Evolutionary conservation across 805 yeast species (phyloP).

Genomic region (Scheffersomyces stipitis): DNA sequence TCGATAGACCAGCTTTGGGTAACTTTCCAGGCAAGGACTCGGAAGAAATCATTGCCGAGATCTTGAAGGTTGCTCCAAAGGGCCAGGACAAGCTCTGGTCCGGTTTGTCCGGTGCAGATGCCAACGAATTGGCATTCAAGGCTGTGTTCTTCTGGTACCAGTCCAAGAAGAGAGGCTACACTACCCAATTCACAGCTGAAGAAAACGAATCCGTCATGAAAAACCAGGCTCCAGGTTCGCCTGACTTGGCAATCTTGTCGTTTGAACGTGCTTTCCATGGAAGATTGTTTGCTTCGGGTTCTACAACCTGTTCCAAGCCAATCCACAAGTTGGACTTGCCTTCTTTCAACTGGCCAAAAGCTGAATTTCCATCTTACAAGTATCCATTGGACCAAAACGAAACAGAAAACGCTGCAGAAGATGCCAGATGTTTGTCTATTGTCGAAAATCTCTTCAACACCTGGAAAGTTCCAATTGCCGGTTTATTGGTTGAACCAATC

Average conservation of each 20-base stretch:
- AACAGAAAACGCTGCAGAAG: slow-evolving; percentile 71
- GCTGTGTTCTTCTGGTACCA: slow-evolving; percentile 85
- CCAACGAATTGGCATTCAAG: slow-evolving; percentile 85
- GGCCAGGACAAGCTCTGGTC: slow-evolving; percentile 77
- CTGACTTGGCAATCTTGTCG: slow-evolving; percentile 80
- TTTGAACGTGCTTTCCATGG: slow-evolving; percentile 94
- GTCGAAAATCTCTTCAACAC: slow-evolving; percentile 69
- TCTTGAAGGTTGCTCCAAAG: slow-evolving; percentile 71
- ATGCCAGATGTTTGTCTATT: slow-evolving; percentile 71
- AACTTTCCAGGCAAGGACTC: slow-evolving; percentile 52
- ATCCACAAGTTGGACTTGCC: slow-evolving; percentile 92
- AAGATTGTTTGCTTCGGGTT: slow-evolving; percentile 86
- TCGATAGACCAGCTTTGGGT: slow-evolving; percentile 84
- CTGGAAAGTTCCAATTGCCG: slow-evolving; percentile 82
- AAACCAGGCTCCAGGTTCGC: slow-evolving; percentile 85
- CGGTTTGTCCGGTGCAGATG: slow-evolving; percentile 83
- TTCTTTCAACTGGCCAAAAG: slow-evolving; percentile 95
- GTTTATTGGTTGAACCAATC: slow-evolving; percentile 85
- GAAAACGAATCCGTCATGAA: slow-evolving; percentile 76
- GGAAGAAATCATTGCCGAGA: slow-evolving; percentile 51
- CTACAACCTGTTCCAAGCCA: slow-evolving; percentile 92
- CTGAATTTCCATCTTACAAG: slow-evolving; percentile 81
- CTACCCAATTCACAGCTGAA: slow-evolving; percentile 58
- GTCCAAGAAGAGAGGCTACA: slow-evolving; percentile 62
- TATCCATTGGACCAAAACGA: slow-evolving; percentile 76